phyloP scores from a whole-genome alignment of 1,284 basidiomycete species.

The Apiotrichum brassicae region DNA sequence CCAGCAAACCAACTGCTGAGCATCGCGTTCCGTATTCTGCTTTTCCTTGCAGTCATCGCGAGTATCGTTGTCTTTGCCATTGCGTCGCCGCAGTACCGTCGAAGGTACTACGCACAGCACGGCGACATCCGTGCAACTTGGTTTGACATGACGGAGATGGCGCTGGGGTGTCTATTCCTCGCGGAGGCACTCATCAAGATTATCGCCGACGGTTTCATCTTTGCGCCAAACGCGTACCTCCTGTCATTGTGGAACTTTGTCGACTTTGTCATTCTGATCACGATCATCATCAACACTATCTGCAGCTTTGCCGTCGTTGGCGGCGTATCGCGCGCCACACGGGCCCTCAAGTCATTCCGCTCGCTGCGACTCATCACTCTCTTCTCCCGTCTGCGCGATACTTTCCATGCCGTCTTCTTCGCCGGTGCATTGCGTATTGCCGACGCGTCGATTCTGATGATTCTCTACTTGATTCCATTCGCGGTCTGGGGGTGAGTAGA shows the following conservation, averaged over 20 bases:
- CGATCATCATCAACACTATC: slow-evolving; percentile 73
- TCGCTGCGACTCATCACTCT: slow-evolving; percentile 86
- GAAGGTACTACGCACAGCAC: slow-evolving; percentile 59
- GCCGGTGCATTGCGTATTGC: slow-evolving; percentile 79
- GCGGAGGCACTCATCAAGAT: slow-evolving; percentile 82
- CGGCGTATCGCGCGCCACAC: slow-evolving; percentile 72
- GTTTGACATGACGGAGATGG: slow-evolving; percentile 79
- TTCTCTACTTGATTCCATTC: slow-evolving; percentile 93
- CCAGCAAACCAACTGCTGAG: slow-evolving; percentile 62
- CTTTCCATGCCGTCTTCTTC: slow-evolving; percentile 86
- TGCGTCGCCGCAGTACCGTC: slow-evolving; percentile 81
- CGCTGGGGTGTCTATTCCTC: slow-evolving; percentile 69
- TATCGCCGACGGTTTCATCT: slow-evolving; percentile 84
- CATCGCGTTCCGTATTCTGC: slow-evolving; percentile 65
- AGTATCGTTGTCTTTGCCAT: slow-evolving; percentile 78
- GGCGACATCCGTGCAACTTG: slow-evolving; percentile 66
- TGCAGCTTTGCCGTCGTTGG: slow-evolving; percentile 73
- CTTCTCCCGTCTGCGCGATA: slow-evolving; percentile 75
- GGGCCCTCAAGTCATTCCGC: slow-evolving; percentile 81
- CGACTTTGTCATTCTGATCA: slow-evolving; percentile 79
- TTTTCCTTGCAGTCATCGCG: slow-evolving; percentile 72
- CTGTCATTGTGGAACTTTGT: slow-evolving; percentile 87
- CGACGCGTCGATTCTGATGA: slow-evolving; percentile 85
- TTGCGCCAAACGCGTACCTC: slow-evolving; percentile 91
- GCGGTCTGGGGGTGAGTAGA: slow-evolving; percentile 78